Evolutionary conservation across 1,284 basidiomycete species (phyloP), one percentile per base, ranked within the genome.

Genomic region (Rhodotorula sp.): DNA sequence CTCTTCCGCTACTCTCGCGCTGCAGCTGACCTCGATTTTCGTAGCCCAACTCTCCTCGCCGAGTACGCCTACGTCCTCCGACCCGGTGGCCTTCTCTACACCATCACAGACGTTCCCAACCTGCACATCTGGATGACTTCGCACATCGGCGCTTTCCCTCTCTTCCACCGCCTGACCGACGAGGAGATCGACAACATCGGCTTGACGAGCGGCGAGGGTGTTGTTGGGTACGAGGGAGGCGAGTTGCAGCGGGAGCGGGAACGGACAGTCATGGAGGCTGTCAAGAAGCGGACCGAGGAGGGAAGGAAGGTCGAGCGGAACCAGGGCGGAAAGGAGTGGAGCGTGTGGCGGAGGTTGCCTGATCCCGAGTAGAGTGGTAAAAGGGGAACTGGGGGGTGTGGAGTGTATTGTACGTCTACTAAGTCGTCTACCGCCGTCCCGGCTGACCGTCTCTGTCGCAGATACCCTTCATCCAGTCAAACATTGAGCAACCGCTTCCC

Each of bases 251-350:
- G 76, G 88, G 88, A 24, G 86, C 87, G 76, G 87, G 88, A 37
- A 78, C 78, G 62, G 78, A 83, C 86, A 0, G 87, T 93, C 54
- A 80, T 96, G 62, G 88, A 91, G 75, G 90, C 90, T 1, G 89
- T 95, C 28, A 88, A 86, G 81, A 87, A 83, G 40, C 88, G 88
- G 69, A 99, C 96, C 8, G 96, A 99, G 81, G 94, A 97, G 81
- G 95, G 94, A 4, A 92, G 89, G 81, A 99, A 99, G 81, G 96
- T 98, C 2, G 90, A 93, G 80, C 83, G 95, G 77, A 98, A 97
- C 79, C 97, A 97, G 81, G 96, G 86, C 87, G 70, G 67, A 6
- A 73, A 73, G 55, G 58, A 75, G 62, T 75, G 74, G 74, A 61
- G 56, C 30, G 74, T 75, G 6, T 75, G 74, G 74, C 48, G 74